Evolutionary conservation across 2,329 filamentous ascomycete species (phyloP).

Genomic region (Fusarium siculi): DNA sequence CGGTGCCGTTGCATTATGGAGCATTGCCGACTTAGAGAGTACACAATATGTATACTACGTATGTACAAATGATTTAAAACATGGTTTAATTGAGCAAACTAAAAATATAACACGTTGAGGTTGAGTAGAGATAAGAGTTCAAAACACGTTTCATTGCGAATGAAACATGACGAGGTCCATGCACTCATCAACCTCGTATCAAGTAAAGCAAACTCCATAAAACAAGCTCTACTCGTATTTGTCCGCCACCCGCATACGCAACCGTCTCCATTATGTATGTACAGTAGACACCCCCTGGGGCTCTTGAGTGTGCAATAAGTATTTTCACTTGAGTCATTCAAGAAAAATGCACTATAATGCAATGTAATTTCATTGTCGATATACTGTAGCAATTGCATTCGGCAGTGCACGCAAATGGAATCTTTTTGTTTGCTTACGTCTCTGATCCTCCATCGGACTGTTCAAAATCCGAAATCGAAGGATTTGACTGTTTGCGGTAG

Average conservation of each 20-base stretch:
- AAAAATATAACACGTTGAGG: conserved; percentile 16
- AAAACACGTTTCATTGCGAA: conserved; percentile 32
- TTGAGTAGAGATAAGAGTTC: neutral
- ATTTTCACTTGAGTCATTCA: conserved; percentile 10
- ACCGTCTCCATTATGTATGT: conserved; percentile 14
- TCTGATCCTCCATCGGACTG: neutral
- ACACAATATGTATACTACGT: no score
- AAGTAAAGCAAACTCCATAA: conserved; percentile 27
- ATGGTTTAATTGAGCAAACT: neutral
- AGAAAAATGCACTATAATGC: neutral
- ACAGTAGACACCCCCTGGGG: neutral
- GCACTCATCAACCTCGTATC: conserved; percentile 26
- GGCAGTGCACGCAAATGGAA: neutral
- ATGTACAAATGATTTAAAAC: neutral
- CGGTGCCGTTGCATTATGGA: neutral
- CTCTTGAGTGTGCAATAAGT: conserved; percentile 2
- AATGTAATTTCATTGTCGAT: neutral
- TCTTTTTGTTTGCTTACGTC: conserved; percentile 4
- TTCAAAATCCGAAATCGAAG: neutral
- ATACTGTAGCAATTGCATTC: neutral
- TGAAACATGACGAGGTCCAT: conserved; percentile 29
- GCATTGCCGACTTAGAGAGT: neutral
- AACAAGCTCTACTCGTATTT: conserved; percentile 26
- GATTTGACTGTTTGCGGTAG: conserved; percentile 9
- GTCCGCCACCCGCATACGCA: conserved; percentile 35